Evolutionary conservation across 306 rosid genomes (phyloP).

Genomic region (Sicyos edulis): DNA sequence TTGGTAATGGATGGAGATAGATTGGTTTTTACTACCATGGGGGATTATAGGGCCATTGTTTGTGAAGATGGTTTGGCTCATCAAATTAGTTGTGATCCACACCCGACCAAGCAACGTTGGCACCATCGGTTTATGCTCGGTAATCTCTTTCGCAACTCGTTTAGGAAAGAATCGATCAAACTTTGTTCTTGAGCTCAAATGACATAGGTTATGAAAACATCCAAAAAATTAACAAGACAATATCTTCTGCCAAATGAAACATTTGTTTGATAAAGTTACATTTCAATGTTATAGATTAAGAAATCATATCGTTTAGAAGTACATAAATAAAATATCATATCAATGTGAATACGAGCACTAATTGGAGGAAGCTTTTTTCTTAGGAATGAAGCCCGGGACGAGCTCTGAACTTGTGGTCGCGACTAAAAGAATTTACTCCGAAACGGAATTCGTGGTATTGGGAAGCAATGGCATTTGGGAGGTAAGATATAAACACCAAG

Average conservation of each 20-base stretch:
- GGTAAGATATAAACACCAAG: constrained; percentile 33
- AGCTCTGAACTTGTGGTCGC: constrained; percentile 50
- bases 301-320: no score
- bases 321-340: no score
- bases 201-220: not conserved
- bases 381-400: constrained; percentile 24
- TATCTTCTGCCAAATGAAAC: no score
- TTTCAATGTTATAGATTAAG: no score
- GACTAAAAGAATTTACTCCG: constrained; percentile 39
- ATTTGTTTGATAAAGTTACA: no score
- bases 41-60: constrained; percentile 61
- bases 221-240: not conserved
- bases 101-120: constrained; percentile 43
- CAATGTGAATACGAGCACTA: not conserved
- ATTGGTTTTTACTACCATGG: constrained; percentile 64
- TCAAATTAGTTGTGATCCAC: constrained; percentile 30
- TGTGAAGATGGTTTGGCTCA: constrained; percentile 75
- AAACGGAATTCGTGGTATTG: constrained; percentile 64
- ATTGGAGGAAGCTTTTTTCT: constrained; percentile 21
- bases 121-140: constrained; percentile 48
- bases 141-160: constrained; percentile 12
- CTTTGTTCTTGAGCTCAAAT: not conserved
- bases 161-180: not conserved
- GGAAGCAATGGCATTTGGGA: constrained; percentile 89
- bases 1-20: constrained; percentile 62